Conservation (phyloP, 108 stramenopile species). For the Cyclotella cryptica region DNA sequence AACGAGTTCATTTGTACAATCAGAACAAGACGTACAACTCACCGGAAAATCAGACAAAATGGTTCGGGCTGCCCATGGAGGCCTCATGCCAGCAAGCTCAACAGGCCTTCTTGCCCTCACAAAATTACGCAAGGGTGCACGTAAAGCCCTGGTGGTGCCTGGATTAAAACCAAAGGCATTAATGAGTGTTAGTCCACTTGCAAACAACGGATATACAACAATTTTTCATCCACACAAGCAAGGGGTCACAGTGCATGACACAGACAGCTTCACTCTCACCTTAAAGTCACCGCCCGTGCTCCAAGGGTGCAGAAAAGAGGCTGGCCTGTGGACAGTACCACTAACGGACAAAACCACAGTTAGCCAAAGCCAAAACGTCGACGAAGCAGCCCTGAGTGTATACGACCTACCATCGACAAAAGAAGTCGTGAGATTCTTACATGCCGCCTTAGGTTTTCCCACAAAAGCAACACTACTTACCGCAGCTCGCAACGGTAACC, state of each 20-base stretch:
- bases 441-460: slow-evolving; percentile 47
- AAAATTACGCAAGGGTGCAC: slow-evolving; percentile 5
- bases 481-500: slow-evolving; percentile 25
- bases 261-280: slow-evolving; percentile 14
- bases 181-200: slow-evolving; percentile 13
- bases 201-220: slow-evolving; percentile 18
- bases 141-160: slow-evolving; percentile 16
- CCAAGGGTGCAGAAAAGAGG: slow-evolving; percentile 1
- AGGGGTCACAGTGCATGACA: slow-evolving; percentile 13
- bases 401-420: slow-evolving; percentile 14
- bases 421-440: slow-evolving; percentile 36
- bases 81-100: slow-evolving; percentile 1
- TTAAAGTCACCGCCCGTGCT: slow-evolving; percentile 11
- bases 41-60: slow-evolving; percentile 13
- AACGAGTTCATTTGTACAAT: slow-evolving; percentile 10
- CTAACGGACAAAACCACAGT: slow-evolving; percentile 8
- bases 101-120: slow-evolving; percentile 2
- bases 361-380: slow-evolving; percentile 6
- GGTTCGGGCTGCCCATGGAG: slow-evolving; percentile 5
- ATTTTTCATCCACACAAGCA: slow-evolving; percentile 3
- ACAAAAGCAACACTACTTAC: slow-evolving; percentile 29
- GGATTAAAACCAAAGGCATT: slow-evolving; percentile 9
- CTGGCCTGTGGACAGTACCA: slow-evolving; percentile 10
- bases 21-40: slow-evolving; percentile 4
- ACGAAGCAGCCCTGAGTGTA: slow-evolving; percentile 11